phyloP scores from a whole-genome alignment of 441 rosid species.

The Aquilaria agallochum region DNA sequence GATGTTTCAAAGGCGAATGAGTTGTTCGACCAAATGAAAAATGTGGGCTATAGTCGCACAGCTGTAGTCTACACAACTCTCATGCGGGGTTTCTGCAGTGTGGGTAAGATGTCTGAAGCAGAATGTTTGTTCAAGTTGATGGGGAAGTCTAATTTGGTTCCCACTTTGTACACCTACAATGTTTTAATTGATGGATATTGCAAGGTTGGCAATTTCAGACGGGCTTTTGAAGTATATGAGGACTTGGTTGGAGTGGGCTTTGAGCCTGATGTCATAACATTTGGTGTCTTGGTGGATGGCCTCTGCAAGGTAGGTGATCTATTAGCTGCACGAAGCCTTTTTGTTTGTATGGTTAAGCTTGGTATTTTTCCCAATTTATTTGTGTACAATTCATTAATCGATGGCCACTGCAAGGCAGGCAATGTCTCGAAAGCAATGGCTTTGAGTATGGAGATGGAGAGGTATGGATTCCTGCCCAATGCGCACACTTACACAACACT shows the following conservation, averaged over 20 bases:
- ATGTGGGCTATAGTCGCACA: slow-evolving; percentile 41
- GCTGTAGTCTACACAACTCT: slow-evolving; percentile 49
- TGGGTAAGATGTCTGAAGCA: slow-evolving; percentile 43
- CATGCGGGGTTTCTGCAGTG: slow-evolving; percentile 49
- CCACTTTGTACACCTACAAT: slow-evolving; percentile 56
- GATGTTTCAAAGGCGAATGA: slow-evolving; percentile 32
- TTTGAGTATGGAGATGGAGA: slow-evolving; percentile 43
- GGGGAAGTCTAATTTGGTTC: slow-evolving; percentile 35
- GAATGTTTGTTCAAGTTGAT: slow-evolving; percentile 39
- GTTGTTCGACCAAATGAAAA: slow-evolving; percentile 46
- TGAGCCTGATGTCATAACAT: slow-evolving; percentile 49
- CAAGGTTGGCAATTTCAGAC: slow-evolving; percentile 35
- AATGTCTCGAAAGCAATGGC: slow-evolving; percentile 36
- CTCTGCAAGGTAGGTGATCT: slow-evolving; percentile 53
- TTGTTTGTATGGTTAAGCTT: slow-evolving; percentile 48
- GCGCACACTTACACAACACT: slow-evolving; percentile 54
- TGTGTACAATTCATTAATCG: slow-evolving; percentile 42
- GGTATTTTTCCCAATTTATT: slow-evolving; percentile 52
- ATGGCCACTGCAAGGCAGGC: slow-evolving; percentile 49
- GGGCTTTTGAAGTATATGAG: slow-evolving; percentile 36
- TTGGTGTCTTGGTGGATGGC: slow-evolving; percentile 51
- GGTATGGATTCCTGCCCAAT: slow-evolving; percentile 38
- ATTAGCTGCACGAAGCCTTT: slow-evolving; percentile 38
- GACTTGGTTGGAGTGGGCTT: slow-evolving; percentile 35
- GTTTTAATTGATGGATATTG: slow-evolving; percentile 54